Base-by-base conservation (phyloP, 192 early-diverging fungal species). In the Chytriomyces confervae region DNA sequence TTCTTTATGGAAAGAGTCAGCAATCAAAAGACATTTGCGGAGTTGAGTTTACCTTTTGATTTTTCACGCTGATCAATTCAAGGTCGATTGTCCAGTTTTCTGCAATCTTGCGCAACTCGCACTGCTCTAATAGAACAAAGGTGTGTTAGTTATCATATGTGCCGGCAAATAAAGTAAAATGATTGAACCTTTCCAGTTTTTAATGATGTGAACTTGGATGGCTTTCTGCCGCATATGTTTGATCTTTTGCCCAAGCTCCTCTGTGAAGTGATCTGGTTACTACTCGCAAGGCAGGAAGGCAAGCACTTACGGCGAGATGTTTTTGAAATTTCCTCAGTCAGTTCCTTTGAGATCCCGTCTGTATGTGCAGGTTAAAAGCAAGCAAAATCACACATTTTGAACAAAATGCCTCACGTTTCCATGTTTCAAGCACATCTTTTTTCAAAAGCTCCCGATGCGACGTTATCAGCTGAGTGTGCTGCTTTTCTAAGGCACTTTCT, bases 381-480 rank as follows among this genome's bases (percentile, higher is more conserved):
- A 57, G 20, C 20, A 57, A 36, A 57, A 20, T 9, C 11, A 43
- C 48, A 62, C 29, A 9, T 43, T 67, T 36, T 36, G 47, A 24
- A 50, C n/a, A 69, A 57, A 44, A 46, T 13, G 27, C 20, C 27
- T 36, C 44, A 78, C 82, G 82, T 66, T 75, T 51, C 81, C 81
- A 84, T 44, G 79, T 84, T 16, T 83, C 83, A 61, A 86, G 80
- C 2, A 83, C 83, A 47, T 79, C 84, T 67, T 83, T 83, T 62
- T 86, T 86, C 11, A 87, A 60, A n/a, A 66, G 6, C 60, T 84
- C 82, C 46, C 82, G 69, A 51, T 87, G 78, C 46, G 66, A 75
- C 5, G 50, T 70, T 0, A 84, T 77, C 67, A 85, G 75, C 60
- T 83, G 73, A 23, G 78, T 82, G n/a, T 80, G 77, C 75, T 85